Percentiles rank a stretch among this genome's conserved stretches.
These are phyloP conservation scores for Colletotrichum musicola DNA, from an alignment of 2,329 filamentous ascomycete genomes.

Conservation along the genomic window DNA sequence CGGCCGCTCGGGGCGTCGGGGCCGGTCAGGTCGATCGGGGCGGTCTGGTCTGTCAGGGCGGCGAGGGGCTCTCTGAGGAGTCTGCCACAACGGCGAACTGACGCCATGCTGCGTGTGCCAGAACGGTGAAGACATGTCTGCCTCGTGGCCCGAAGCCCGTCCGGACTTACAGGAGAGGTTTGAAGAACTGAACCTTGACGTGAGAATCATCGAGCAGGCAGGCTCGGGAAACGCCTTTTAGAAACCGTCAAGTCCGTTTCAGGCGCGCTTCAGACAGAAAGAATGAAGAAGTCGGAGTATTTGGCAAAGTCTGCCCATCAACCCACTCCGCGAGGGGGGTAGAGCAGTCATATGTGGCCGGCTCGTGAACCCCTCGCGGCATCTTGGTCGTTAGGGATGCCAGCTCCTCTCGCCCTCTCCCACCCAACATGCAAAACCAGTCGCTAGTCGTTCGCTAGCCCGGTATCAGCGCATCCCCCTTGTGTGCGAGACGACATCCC, in stretches of 20 bases:
- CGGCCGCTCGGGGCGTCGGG: not conserved
- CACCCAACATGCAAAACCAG: constrained; percentile 11
- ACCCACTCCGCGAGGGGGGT: not conserved
- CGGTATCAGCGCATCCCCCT: constrained; percentile 27
- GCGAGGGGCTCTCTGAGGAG: not conserved
- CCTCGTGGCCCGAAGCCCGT: not conserved
- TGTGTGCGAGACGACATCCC: constrained; percentile 25
- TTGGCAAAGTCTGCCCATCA: not conserved
- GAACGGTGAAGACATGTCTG: constrained; percentile 23
- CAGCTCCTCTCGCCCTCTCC: constrained; percentile 3
- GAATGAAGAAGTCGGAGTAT: not conserved
- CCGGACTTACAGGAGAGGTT: not conserved
- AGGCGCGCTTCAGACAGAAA: not conserved
- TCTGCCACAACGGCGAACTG: constrained; percentile 20
- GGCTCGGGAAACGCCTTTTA: not conserved
- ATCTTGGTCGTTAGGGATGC: constrained; percentile 26
- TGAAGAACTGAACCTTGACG: not conserved
- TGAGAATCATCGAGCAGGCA: not conserved
- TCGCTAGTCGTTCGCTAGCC: constrained; percentile 35
- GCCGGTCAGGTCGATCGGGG: not conserved
- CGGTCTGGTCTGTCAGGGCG: constrained; percentile 3
- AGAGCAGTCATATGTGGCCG: constrained; percentile 19
- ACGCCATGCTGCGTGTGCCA: constrained; percentile 15
- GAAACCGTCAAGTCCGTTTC: not conserved
- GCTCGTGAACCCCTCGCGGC: not conserved